Conservation (phyloP, 371 early-diverging fungal species). For the Mucor velutinosus region DNA sequence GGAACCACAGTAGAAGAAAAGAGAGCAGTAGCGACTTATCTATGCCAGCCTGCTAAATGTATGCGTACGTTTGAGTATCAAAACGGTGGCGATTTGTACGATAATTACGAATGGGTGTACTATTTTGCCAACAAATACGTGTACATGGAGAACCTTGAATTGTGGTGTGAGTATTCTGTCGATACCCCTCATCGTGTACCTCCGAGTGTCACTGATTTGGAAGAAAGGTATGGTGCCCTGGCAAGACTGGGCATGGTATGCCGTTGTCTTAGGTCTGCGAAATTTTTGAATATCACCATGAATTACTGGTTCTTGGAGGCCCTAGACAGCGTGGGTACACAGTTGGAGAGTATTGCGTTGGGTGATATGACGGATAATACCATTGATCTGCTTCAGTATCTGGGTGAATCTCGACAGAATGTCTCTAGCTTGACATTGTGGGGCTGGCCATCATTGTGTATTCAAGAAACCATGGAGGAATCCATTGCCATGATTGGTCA, state of each 20-base stretch:
- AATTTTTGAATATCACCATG: slow-evolving; percentile 12
- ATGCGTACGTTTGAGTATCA: slow-evolving; percentile 5
- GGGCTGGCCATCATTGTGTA: slow-evolving; percentile 28
- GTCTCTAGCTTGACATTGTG: slow-evolving; percentile 16
- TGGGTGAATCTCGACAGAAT: slow-evolving; percentile 16
- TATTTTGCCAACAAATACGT: slow-evolving; percentile 17
- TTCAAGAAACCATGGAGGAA: slow-evolving; percentile 18
- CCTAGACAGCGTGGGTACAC: slow-evolving; percentile 9
- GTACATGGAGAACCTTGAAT: not conserved
- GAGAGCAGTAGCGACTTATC: not conserved
- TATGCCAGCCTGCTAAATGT: not conserved
- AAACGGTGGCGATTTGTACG: slow-evolving; percentile 7
- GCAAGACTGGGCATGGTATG: slow-evolving; percentile 4
- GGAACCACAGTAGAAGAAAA: slow-evolving; percentile 5
- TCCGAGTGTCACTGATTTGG: not conserved
- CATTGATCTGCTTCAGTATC: not conserved
- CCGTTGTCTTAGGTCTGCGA: not conserved
- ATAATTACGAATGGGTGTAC: slow-evolving; percentile 15
- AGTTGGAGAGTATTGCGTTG: slow-evolving; percentile 6
- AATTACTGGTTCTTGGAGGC: slow-evolving; percentile 17
- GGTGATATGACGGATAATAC: slow-evolving; percentile 27
- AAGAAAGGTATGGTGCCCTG: slow-evolving; percentile 10
- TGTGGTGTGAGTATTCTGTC: slow-evolving; percentile 19
- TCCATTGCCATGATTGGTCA: slow-evolving; percentile 2
- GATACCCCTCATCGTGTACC: not conserved